Conservation (phyloP, 2,329 filamentous ascomycete genomes). For the Cladosporium colombiae region DNA sequence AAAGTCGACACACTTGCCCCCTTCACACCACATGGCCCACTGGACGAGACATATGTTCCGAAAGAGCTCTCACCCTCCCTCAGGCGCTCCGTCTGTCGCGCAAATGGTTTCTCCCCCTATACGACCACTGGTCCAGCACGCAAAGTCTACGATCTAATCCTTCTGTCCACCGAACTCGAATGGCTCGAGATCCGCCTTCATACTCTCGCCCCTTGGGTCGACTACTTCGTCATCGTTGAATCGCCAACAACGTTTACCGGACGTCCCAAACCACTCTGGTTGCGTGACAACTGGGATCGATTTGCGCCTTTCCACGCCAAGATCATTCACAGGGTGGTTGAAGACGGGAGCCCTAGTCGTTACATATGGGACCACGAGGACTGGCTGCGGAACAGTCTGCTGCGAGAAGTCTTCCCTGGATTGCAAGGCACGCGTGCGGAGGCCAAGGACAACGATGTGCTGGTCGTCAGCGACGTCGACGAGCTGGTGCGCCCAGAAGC, state of each 20-base stretch:
- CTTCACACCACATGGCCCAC: not conserved
- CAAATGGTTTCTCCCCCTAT: conserved; percentile 23
- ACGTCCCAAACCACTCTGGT: conserved; percentile 10
- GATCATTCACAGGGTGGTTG: conserved; percentile 19
- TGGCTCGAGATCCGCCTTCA: conserved; percentile 66
- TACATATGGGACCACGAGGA: conserved; percentile 22
- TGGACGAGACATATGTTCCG: not conserved
- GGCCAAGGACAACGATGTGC: conserved; percentile 24
- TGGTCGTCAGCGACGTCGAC: conserved; percentile 21
- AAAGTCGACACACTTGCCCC: not conserved
- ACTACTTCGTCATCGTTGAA: conserved; percentile 22
- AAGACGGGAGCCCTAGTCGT: conserved; percentile 17
- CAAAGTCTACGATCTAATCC: conserved; percentile 63
- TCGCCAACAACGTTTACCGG: conserved; percentile 20
- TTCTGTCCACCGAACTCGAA: conserved; percentile 65
- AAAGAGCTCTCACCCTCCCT: not conserved
- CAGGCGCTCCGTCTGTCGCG: conserved; percentile 16
- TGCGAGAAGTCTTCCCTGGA: conserved; percentile 56
- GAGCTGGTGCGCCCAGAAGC: conserved; percentile 18
- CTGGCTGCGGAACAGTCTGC: conserved; percentile 28
- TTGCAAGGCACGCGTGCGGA: conserved; percentile 46
- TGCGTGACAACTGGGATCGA: conserved; percentile 18
- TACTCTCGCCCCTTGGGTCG: conserved; percentile 49
- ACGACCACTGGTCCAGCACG: conserved; percentile 33
- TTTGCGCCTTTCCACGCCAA: conserved; percentile 18